Evolutionary conservation across 257 asterid species (phyloP).

Genomic region (Nicotiana attenuata): DNA sequence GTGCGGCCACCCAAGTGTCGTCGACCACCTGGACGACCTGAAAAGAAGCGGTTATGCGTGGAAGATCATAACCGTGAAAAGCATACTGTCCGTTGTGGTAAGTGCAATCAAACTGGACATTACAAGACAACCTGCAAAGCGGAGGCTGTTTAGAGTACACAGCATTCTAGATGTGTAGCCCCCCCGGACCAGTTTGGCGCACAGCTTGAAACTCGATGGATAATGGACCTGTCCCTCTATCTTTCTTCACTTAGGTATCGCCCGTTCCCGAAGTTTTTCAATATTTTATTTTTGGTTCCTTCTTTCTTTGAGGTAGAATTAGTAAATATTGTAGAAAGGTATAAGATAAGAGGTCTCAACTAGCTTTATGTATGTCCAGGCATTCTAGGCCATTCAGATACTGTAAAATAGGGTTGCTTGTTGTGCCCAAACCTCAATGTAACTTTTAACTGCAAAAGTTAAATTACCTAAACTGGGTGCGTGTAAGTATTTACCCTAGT

Average conservation of each 20-base stretch:
- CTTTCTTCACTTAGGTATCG: background rate
- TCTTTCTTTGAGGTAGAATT: background rate
- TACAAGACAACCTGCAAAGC: constrained; percentile 73
- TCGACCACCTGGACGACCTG: constrained; percentile 75
- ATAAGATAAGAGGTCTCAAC: background rate
- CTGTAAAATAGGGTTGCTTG: background rate
- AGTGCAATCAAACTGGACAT: constrained; percentile 68
- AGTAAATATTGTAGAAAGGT: background rate
- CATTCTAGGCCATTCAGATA: background rate
- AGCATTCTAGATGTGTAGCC: constrained; percentile 25
- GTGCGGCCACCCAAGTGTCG: constrained; percentile 69
- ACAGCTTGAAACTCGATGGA: background rate
- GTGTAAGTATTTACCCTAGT: too few species aligned
- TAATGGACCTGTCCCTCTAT: background rate
- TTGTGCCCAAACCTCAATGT: background rate
- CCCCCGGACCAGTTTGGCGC: background rate
- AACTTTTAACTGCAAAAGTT: background rate
- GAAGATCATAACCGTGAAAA: constrained; percentile 66
- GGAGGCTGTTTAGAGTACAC: constrained; percentile 31
- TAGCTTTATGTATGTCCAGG: background rate
- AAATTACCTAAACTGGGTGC: too few species aligned
- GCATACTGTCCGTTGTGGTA: constrained; percentile 63
- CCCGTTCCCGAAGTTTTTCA: background rate
- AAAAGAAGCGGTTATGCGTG: constrained; percentile 57
- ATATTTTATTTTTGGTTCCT: background rate